phyloP scores from a whole-genome alignment of 176 grass and related monocot genomes.

The Pontederia crassipes region DNA sequence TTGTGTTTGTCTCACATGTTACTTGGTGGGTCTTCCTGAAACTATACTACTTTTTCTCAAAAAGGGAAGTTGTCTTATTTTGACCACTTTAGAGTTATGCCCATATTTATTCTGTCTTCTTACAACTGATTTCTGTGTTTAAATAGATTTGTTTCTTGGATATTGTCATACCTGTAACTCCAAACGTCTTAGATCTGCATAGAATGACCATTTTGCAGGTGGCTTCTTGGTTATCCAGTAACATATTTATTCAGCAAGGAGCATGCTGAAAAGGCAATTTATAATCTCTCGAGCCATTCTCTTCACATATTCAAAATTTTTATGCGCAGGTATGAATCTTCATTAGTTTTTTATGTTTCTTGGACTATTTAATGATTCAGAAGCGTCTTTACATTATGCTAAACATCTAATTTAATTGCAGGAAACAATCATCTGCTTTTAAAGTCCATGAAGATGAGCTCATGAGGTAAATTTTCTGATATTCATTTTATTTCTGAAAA shows the following conservation, averaged over 20 bases:
- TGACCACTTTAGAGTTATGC: too few species aligned
- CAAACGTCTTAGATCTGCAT: background rate
- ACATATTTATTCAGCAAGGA: conserved; percentile 59
- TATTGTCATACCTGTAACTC: too few species aligned
- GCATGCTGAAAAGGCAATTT: conserved; percentile 29
- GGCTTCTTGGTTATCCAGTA: conserved; percentile 86
- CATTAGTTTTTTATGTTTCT: background rate
- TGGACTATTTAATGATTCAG: background rate
- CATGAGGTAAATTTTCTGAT: conserved; percentile 32
- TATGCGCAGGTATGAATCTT: conserved; percentile 37
- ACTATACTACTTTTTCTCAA: too few species aligned
- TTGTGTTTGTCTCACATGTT: too few species aligned
- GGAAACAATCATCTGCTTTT: conserved; percentile 8
- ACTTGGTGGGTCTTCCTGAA: too few species aligned
- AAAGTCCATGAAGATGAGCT: conserved; percentile 57
- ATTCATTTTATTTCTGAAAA: background rate
- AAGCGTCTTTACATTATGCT: conserved; percentile 1
- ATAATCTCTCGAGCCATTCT: conserved; percentile 50
- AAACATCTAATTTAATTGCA: conserved; percentile 12
- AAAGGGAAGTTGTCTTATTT: too few species aligned
- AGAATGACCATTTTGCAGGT: conserved; percentile 32
- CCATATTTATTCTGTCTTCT: too few species aligned
- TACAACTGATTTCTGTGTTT: too few species aligned
- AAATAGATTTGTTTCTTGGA: too few species aligned
- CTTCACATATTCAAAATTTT: conserved; percentile 71